These are phyloP conservation scores for Penicillium argentinense DNA, from an alignment of 495 filamentous ascomycete genomes.

Conservation along the genomic window DNA sequence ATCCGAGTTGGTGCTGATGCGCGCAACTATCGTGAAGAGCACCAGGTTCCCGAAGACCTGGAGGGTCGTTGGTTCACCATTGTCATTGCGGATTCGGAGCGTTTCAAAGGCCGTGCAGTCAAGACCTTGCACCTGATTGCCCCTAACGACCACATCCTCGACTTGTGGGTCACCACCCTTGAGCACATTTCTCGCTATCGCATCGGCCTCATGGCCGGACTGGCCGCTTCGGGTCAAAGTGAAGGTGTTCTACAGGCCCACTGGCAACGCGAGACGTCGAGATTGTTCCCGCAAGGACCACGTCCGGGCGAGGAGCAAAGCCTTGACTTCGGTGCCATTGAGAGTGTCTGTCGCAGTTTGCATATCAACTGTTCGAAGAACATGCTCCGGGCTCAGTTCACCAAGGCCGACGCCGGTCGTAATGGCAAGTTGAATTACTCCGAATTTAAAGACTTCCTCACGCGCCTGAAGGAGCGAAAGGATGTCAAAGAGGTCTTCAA, in stretches of 20 bases:
- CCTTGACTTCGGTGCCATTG: slow-evolving; percentile 73
- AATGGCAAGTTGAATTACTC: slow-evolving; percentile 66
- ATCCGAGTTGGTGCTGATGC: slow-evolving; percentile 85
- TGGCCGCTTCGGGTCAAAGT: slow-evolving; percentile 69
- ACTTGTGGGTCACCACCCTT: slow-evolving; percentile 78
- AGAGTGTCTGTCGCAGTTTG: slow-evolving; percentile 78
- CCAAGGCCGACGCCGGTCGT: slow-evolving; percentile 62
- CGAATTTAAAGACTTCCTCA: slow-evolving; percentile 81
- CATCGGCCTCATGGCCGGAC: slow-evolving; percentile 81
- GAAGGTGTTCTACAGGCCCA: slow-evolving; percentile 77
- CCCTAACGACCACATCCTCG: slow-evolving; percentile 63
- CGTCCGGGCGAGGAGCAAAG: slow-evolving; percentile 61
- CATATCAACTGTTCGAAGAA: slow-evolving; percentile 84
- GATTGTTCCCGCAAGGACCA: slow-evolving; percentile 55
- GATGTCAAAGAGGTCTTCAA: slow-evolving; percentile 75
- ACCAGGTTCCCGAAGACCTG: slow-evolving; percentile 59
- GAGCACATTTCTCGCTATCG: slow-evolving; percentile 78
- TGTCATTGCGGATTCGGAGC: slow-evolving; percentile 68
- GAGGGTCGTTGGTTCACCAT: slow-evolving; percentile 84
- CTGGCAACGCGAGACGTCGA: slow-evolving; percentile 85
- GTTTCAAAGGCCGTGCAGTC: slow-evolving; percentile 63
- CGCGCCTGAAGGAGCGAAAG: slow-evolving; percentile 74
- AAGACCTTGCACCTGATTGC: slow-evolving; percentile 86
- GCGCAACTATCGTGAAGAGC: slow-evolving; percentile 84
- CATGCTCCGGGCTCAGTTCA: slow-evolving; percentile 73